Evolutionary conservation across 1,284 basidiomycete genomes (phyloP).

Genomic region (Tilletiaria anomala): DNA sequence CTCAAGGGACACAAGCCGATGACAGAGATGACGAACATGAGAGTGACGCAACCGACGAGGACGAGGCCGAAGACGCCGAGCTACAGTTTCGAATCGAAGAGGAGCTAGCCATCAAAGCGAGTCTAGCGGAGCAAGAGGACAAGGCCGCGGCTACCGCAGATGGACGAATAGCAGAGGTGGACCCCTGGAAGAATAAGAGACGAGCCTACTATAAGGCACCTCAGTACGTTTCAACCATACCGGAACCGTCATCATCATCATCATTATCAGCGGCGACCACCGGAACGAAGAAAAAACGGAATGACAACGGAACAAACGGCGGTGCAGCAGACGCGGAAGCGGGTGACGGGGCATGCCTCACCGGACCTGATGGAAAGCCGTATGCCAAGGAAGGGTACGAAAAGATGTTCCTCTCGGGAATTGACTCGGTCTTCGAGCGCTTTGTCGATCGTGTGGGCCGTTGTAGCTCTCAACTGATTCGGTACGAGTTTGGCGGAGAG

Average conservation of each 20-base stretch:
- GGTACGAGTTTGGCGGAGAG: slow-evolving; percentile 31
- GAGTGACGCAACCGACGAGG: slow-evolving; percentile 6
- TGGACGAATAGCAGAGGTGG: too few species aligned
- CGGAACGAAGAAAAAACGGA: slow-evolving; percentile 3
- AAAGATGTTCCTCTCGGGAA: slow-evolving; percentile 22
- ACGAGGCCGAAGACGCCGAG: slow-evolving; percentile 13
- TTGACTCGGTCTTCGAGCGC: slow-evolving; percentile 32
- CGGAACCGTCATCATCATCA: too few species aligned
- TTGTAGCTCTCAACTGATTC: slow-evolving; percentile 28
- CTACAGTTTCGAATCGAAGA: slow-evolving; percentile 19
- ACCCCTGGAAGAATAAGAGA: slow-evolving; percentile 3
- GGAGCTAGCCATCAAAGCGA: slow-evolving; percentile 34
- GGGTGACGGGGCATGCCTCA: not conserved
- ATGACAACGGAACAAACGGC: too few species aligned
- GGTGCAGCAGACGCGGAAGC: slow-evolving; percentile 2
- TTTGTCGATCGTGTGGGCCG: slow-evolving; percentile 25
- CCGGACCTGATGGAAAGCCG: slow-evolving; percentile 8
- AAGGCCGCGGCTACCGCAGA: slow-evolving; percentile 1
- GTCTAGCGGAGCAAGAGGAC: slow-evolving; percentile 5
- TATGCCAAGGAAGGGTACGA: slow-evolving; percentile 31
- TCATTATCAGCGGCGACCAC: not conserved
- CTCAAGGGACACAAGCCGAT: not conserved
- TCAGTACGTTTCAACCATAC: not conserved
- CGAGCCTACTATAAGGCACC: not conserved
- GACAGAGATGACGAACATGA: slow-evolving; percentile 1